A percentile compares a stretch with the other conserved stretches of the same genome.
Evolutionary conservation across 148 eudicot genomes (phyloP).

Genomic region (Pharnaceum exiguum): DNA sequence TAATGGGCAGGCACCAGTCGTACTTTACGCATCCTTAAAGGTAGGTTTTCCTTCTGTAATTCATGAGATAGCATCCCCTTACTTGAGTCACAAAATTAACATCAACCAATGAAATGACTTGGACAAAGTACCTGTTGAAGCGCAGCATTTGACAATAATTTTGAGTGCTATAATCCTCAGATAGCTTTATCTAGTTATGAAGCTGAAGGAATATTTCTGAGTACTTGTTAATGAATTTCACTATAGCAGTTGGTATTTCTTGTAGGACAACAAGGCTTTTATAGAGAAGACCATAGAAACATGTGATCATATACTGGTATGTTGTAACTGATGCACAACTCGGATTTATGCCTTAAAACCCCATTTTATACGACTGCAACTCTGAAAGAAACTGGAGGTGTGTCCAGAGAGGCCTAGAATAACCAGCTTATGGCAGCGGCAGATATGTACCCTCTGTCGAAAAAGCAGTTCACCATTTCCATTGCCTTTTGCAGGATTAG

Average conservation of each 20-base stretch:
- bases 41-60: conserved; percentile 23
- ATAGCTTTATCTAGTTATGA: background rate
- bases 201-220: background rate
- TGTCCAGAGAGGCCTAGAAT: conserved; percentile 86
- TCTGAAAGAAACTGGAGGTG: conserved; percentile 35
- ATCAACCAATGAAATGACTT: background rate
- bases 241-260: background rate
- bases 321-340: background rate
- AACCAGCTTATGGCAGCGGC: conserved; percentile 66
- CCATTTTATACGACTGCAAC: background rate
- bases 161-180: background rate
- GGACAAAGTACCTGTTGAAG: background rate
- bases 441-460: conserved; percentile 73
- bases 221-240: no score
- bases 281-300: conserved; percentile 59
- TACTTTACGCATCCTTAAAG: conserved; percentile 70
- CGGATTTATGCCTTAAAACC: no score
- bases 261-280: conserved; percentile 57
- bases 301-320: conserved; percentile 84
- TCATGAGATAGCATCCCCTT: background rate
- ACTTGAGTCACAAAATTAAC: background rate
- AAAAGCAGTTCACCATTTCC: conserved; percentile 91
- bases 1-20: no score
- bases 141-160: background rate
- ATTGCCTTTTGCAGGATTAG: conserved; percentile 49